A percentile compares a stretch with the other conserved stretches of the same genome.
Evolutionary conservation across 805 yeast species (phyloP).

Genomic region (Torulaspora quercuum): DNA sequence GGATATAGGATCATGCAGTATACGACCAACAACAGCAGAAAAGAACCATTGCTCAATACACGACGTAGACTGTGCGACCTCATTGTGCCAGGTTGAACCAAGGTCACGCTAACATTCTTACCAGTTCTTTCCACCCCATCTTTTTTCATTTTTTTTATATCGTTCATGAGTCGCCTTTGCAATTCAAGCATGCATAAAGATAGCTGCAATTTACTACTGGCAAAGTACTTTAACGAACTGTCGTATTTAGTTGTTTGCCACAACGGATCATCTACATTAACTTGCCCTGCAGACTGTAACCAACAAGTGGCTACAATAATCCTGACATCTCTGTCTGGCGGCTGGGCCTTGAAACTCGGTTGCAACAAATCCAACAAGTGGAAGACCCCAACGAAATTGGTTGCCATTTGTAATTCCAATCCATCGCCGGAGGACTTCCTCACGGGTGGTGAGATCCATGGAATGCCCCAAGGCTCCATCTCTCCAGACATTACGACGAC

Average conservation of each 20-base stretch:
- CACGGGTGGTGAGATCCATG: constrained; percentile 31
- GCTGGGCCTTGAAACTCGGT: constrained; percentile 86
- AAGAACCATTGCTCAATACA: constrained; percentile 68
- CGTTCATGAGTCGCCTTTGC: constrained; percentile 59
- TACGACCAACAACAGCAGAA: constrained; percentile 61
- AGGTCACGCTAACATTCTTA: constrained; percentile 62
- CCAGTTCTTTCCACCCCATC: constrained; percentile 35
- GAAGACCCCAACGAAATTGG: constrained; percentile 76
- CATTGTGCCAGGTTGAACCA: constrained; percentile 91
- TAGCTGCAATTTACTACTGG: constrained; percentile 75
- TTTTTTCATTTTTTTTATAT: constrained; percentile 58
- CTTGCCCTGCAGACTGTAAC: constrained; percentile 66
- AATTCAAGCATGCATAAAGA: constrained; percentile 73
- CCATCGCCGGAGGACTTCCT: constrained; percentile 76
- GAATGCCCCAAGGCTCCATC: constrained; percentile 59
- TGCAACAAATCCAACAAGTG: constrained; percentile 74
- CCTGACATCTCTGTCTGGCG: constrained; percentile 92
- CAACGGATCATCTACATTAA: constrained; percentile 60
- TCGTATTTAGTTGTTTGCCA: constrained; percentile 56
- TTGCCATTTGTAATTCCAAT: constrained; percentile 77
- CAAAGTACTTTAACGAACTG: constrained; percentile 73
- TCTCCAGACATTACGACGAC: constrained; percentile 86
- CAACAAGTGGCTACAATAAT: constrained; percentile 76
- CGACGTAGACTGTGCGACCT: constrained; percentile 83
- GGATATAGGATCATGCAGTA: constrained; percentile 63